Conservation (phyloP, 2,329 filamentous ascomycete species). For the Microcera coccophila region DNA sequence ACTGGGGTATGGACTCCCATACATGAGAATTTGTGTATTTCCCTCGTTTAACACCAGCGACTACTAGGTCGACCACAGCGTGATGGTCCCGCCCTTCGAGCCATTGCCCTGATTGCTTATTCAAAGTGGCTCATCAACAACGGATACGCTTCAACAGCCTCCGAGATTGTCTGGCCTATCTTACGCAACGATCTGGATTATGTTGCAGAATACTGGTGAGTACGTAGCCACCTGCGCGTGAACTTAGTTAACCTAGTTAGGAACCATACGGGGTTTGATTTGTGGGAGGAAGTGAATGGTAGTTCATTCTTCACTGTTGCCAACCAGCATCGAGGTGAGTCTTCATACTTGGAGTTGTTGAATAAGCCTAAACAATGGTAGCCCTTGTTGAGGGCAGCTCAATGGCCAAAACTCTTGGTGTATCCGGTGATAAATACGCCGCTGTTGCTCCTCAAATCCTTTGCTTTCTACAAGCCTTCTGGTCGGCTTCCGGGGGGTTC, state of each 20-base stretch:
- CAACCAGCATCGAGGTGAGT: conserved; percentile 60
- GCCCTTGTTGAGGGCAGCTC: conserved; percentile 63
- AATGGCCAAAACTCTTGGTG: conserved; percentile 61
- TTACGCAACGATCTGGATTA: conserved; percentile 74
- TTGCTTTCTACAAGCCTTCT: conserved; percentile 72
- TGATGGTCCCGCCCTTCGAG: conserved; percentile 74
- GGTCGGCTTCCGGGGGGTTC: conserved; percentile 58
- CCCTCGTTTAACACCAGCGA: conserved; percentile 1
- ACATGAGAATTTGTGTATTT: not conserved
- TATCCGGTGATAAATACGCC: conserved; percentile 57
- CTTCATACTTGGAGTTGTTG: no score
- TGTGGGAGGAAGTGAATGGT: conserved; percentile 79
- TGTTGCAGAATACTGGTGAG: conserved; percentile 65
- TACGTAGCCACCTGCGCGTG: not conserved
- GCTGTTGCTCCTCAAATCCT: conserved; percentile 65
- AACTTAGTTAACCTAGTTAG: conserved; percentile 21
- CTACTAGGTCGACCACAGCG: conserved; percentile 64
- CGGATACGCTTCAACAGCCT: conserved; percentile 56
- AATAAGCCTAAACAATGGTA: conserved; percentile 10
- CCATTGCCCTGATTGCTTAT: conserved; percentile 69
- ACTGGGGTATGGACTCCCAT: conserved; percentile 52
- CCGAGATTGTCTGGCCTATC: conserved; percentile 64
- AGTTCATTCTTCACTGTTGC: conserved; percentile 76
- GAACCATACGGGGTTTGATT: conserved; percentile 64
- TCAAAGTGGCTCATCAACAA: conserved; percentile 67